These are phyloP conservation scores for Linum lewisii DNA, from an alignment of 345 rosid species.

Conservation along the genomic window DNA sequence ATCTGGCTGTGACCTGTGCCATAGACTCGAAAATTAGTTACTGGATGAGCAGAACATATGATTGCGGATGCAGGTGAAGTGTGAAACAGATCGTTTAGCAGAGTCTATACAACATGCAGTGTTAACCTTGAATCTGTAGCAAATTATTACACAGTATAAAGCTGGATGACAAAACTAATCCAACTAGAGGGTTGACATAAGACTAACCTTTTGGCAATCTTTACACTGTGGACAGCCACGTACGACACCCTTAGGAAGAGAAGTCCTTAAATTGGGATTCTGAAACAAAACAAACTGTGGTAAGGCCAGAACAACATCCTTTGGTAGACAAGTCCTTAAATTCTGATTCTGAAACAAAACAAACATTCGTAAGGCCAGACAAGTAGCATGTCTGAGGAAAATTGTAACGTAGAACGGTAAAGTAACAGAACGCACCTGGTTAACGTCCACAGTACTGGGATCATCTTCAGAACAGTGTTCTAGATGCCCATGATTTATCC, in stretches of 20 bases:
- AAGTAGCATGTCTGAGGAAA: not conserved
- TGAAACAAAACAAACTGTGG: slow-evolving; percentile 23
- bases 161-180: not conserved
- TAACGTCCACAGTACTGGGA: slow-evolving; percentile 34
- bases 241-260: slow-evolving; percentile 70
- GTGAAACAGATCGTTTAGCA: not conserved
- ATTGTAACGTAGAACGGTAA: slow-evolving; percentile 1
- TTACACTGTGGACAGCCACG: slow-evolving; percentile 68
- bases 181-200: slow-evolving; percentile 1
- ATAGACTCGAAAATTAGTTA: slow-evolving; percentile 14
- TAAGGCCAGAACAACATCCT: slow-evolving; percentile 77
- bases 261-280: slow-evolving; percentile 27
- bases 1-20: slow-evolving; percentile 64
- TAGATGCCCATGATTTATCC: slow-evolving; percentile 44
- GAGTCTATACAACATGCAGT: not conserved
- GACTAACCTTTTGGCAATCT: slow-evolving; percentile 81
- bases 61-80: not conserved
- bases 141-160: not conserved
- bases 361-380: slow-evolving; percentile 6
- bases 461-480: slow-evolving; percentile 42
- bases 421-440: slow-evolving; percentile 35
- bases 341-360: slow-evolving; percentile 39
- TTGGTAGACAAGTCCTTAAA: slow-evolving; percentile 47
- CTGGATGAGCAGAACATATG: slow-evolving; percentile 9
- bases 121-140: not conserved